These are phyloP conservation scores for Dothiorella sarmentorum DNA, from an alignment of 2,329 filamentous ascomycete species.

Conservation along the genomic window DNA sequence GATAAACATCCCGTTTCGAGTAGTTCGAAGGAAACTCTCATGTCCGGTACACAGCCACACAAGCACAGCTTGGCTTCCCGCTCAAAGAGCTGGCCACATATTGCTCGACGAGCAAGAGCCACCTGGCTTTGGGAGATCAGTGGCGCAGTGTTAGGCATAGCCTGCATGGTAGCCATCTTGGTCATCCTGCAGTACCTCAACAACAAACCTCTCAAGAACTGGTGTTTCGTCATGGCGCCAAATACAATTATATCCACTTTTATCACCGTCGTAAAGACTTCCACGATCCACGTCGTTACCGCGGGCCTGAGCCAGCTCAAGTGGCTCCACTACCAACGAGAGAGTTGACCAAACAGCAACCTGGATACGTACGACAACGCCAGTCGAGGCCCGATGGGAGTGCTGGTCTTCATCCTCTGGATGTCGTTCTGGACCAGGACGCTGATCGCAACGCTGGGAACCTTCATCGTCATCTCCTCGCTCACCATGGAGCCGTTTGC, in stretches of 20 bases:
- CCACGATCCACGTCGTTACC: conserved; percentile 31
- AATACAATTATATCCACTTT: conserved; percentile 37
- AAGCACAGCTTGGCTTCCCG: no score
- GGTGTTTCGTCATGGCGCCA: conserved; percentile 19
- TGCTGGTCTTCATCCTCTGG: background rate
- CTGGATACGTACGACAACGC: conserved; percentile 31
- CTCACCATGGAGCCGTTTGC: conserved; percentile 17
- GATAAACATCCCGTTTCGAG: no score
- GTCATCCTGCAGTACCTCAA: conserved; percentile 17
- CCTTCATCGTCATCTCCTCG: no score
- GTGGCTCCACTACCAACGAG: conserved; percentile 30
- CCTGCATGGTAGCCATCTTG: conserved; percentile 10
- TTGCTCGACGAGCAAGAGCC: no score
- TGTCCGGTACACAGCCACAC: no score
- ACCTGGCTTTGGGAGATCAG: conserved; percentile 8
- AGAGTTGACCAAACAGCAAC: conserved; percentile 21
- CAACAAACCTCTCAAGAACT: conserved; percentile 14
- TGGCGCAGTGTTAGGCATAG: conserved; percentile 17
- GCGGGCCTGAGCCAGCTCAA: conserved; percentile 37
- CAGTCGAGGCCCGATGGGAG: conserved; percentile 22
- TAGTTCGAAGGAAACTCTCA: no score
- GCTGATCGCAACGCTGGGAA: conserved; percentile 2
- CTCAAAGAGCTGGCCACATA: no score
- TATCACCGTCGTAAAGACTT: conserved; percentile 30
- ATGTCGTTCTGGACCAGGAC: no score